A percentile compares a stretch with the other conserved stretches of the same genome.
Evolutionary conservation across 441 rosid genomes (phyloP).

Genomic region (Gossypium davidsonii): DNA sequence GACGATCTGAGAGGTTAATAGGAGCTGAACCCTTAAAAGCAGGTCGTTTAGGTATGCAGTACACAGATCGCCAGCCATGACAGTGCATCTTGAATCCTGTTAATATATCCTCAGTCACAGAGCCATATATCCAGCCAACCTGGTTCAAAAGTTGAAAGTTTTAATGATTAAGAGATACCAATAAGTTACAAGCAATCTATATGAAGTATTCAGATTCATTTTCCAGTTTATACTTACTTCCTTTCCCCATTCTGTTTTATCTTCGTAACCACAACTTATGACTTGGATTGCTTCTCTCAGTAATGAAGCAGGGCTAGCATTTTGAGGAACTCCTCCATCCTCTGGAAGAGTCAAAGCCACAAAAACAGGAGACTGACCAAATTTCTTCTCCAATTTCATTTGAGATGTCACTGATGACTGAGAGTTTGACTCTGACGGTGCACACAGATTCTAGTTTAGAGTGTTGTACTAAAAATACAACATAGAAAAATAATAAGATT

Average conservation of each 20-base stretch:
- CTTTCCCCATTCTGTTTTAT: slow-evolving; percentile 81
- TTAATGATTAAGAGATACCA: background rate
- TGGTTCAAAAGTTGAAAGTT: slow-evolving; percentile 18
- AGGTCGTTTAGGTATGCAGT: slow-evolving; percentile 58
- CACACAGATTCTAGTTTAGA: no score
- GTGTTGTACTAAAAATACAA: no score
- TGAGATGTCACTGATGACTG: slow-evolving; percentile 39
- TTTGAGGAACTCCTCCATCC: slow-evolving; percentile 52
- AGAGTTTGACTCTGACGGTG: slow-evolving; percentile 25
- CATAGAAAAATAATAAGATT: no score
- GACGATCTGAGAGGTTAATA: slow-evolving; percentile 44
- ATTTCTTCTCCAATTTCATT: slow-evolving; percentile 62
- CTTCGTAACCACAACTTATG: slow-evolving; percentile 78
- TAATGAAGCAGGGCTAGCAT: slow-evolving; percentile 47
- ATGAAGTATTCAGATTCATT: background rate
- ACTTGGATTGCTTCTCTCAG: slow-evolving; percentile 78
- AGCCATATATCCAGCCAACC: slow-evolving; percentile 78
- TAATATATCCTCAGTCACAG: slow-evolving; percentile 44
- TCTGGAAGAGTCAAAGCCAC: slow-evolving; percentile 48
- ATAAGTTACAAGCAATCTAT: background rate
- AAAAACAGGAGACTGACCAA: slow-evolving; percentile 73
- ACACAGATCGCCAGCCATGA: slow-evolving; percentile 56
- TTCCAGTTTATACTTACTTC: slow-evolving; percentile 9
- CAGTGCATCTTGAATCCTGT: no score
- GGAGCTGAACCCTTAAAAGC: slow-evolving; percentile 47